Conservation (phyloP, 192 early-diverging fungal species). For the Coemansia sp. region DNA sequence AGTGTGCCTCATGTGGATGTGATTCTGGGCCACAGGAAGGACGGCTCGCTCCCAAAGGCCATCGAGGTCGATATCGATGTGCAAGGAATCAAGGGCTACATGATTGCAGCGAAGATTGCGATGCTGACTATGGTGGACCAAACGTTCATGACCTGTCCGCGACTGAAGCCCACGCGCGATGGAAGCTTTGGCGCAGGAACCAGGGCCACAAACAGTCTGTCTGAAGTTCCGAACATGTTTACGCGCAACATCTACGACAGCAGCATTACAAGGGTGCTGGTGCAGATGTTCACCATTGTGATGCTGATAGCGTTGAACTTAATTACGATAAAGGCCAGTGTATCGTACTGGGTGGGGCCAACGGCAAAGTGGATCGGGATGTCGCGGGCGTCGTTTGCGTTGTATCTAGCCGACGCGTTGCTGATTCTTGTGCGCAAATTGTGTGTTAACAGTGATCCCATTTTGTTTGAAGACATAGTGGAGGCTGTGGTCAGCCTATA, state of each 20-base stretch:
- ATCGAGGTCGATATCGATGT: neutral
- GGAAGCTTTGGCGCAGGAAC: neutral
- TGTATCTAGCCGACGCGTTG: constrained; percentile 6
- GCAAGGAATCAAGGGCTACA: neutral
- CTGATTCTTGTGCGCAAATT: neutral
- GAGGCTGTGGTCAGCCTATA: neutral
- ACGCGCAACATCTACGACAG: neutral
- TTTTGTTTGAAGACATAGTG: neutral
- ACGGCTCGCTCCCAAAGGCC: neutral
- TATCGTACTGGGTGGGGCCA: constrained; percentile 10
- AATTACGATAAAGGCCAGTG: neutral
- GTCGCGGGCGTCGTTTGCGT: constrained; percentile 9
- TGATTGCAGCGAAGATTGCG: neutral
- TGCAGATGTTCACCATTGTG: neutral
- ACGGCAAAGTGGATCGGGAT: constrained; percentile 10
- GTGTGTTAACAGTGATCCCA: neutral
- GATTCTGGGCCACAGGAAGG: neutral
- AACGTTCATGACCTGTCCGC: neutral
- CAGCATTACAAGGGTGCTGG: neutral
- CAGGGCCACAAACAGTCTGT: neutral
- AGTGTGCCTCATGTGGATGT: neutral
- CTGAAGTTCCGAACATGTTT: neutral
- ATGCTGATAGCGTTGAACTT: neutral
- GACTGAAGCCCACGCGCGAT: neutral
- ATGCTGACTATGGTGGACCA: neutral